Evolutionary conservation across 2,329 filamentous ascomycete genomes (phyloP).

Genomic region (Geosmithia putterillii): DNA sequence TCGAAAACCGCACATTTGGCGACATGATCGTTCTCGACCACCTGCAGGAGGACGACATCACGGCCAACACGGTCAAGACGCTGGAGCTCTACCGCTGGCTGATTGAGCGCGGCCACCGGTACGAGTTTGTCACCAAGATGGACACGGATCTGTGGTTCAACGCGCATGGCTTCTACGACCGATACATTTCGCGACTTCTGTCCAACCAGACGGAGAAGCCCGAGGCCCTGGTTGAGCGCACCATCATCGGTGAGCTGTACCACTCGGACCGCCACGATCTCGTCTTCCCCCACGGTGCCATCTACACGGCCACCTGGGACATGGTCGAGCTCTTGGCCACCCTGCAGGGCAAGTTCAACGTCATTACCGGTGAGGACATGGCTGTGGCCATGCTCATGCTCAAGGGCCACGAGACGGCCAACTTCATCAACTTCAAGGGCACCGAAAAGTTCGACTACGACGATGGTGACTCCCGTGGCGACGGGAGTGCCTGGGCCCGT

Average conservation of each 20-base stretch:
- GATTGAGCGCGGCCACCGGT: constrained; percentile 7
- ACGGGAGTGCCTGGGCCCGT: constrained; percentile 15
- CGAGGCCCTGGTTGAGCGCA: constrained; percentile 8
- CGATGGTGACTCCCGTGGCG: constrained; percentile 11
- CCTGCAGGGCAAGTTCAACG: constrained; percentile 12
- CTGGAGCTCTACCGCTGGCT: constrained; percentile 19
- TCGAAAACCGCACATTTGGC: constrained; percentile 18
- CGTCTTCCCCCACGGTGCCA: constrained; percentile 17
- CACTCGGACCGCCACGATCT: constrained; percentile 11
- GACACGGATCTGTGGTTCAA: constrained; percentile 20
- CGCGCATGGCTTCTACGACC: constrained; percentile 16
- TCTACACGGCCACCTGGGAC: constrained; percentile 21
- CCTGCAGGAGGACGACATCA: constrained; percentile 15
- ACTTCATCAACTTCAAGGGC: constrained; percentile 14
- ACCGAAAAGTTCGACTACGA: constrained; percentile 18
- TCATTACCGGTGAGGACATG: constrained; percentile 17
- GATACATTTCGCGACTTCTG: constrained; percentile 12
- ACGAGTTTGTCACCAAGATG: constrained; percentile 18
- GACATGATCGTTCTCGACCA: constrained; percentile 20
- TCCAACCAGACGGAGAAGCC: constrained; percentile 5
- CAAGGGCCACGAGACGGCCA: constrained; percentile 10
- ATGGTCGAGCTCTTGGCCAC: constrained; percentile 13
- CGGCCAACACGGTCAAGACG: constrained; percentile 19
- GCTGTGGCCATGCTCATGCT: constrained; percentile 14
- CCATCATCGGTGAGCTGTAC: constrained; percentile 16